Evolutionary conservation across 2,329 filamentous ascomycete species (phyloP), one percentile per base, ranked within the genome.

Genomic region (Verticillium nubilum): DNA sequence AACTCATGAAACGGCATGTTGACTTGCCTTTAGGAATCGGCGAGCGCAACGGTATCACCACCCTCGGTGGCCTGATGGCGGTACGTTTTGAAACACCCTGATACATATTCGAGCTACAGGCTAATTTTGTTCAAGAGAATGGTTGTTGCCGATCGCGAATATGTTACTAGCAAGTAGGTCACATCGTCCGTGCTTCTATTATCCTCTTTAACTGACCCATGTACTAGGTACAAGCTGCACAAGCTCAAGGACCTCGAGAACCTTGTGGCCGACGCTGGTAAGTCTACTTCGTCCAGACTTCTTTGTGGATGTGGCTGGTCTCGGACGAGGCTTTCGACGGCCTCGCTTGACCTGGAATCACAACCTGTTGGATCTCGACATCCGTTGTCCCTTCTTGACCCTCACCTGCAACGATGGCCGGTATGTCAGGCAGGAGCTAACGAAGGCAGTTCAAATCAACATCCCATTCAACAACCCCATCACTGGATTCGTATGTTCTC

Each of bases 191-290:
- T 4, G 12, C n/a, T n/a, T n/a, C n/a, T n/a, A n/a, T n/a, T n/a
- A n/a, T n/a, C n/a, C n/a, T n/a, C n/a, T n/a, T n/a, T n/a, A n/a
- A n/a, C n/a, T n/a, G n/a, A n/a, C n/a, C n/a, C n/a, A n/a, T n/a
- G n/a, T 19, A 12, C 42, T 19, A 50, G 42, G 42, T 96, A 96
- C 81, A 91, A 91, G 78, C 85, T 96, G 58, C 83, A 91, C 76
- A 91, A 91, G 86, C 83, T 96, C 77, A 94, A 96, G 86, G 90
- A 89, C 58, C 57, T 67, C 67, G 62, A 64, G 58, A 83, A 92
- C 67, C 77, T 91, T 54, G 89, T 93, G 60, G 88, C 89, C 63
- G 84, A 89, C 70, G 83, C 86, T 59, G 90, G 42, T 50, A 50
- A 23, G 42, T 50, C 19, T 50, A 23, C 13, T 23, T 26, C 19